Base-by-base conservation (phyloP, 2,329 filamentous ascomycete genomes). In the Teratosphaeria epicoccoides region DNA sequence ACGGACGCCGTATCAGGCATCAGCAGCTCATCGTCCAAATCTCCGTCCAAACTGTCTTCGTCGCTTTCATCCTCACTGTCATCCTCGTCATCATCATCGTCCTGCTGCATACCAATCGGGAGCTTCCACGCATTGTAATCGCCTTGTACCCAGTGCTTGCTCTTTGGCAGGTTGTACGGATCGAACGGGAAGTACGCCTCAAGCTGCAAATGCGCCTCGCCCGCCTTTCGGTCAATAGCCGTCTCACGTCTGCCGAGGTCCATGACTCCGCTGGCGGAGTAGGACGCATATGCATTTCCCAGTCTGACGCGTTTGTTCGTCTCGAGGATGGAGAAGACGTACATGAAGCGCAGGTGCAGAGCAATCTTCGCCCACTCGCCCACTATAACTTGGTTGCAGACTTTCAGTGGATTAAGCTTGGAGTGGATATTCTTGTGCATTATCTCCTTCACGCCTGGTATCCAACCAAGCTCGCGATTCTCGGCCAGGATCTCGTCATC, bases 111-210 rank as follows among this genome's bases (percentile, higher is more conserved):
- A 73, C 12, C 87, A 0, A 83, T 82, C 29, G 94, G 80, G 4
- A 83, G 79, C 57, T 81, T 80, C 87, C 88, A 96, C 48, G 83
- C 76, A 25, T 91, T 78, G 64, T 95, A 96, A 64, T 94, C 85
- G 20, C 80, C 78, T 56, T 89, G 85, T 11, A 98, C 72, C 94
- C 93, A 97, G 53, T 82, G 79, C 69, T 87, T 88, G 68, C 90
- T 96, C 59, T 82, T 76, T 0, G 90, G 90, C 47, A 98, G 74
- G 63, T 91, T 85, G 68, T 97, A 98, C 2, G 94, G 94, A 66
- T 98, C 93, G 63, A 98, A 98, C 0, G 93, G 93, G 64, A 97
- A 98, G 68, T 95, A 96, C 0, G 89, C 87, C 60, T 97, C 90
- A 1, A 98, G 78, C 68, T 95, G 85, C 63, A 91, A 84, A 63